phyloP scores from a whole-genome alignment of 1,284 basidiomycete species.

The Inonotus hispidus region DNA sequence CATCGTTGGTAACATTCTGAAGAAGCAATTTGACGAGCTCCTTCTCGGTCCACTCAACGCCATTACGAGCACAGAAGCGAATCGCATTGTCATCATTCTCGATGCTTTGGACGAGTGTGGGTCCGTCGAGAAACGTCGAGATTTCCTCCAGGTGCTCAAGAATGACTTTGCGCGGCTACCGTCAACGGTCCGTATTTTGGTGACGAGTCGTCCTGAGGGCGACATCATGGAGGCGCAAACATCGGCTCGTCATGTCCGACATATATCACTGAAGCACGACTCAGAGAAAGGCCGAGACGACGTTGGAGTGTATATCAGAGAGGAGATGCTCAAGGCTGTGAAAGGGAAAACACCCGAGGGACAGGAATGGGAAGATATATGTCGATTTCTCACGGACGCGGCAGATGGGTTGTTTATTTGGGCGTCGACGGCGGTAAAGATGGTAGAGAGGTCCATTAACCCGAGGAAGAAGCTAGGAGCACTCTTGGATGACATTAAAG shows the following conservation, averaged over 20 bases:
- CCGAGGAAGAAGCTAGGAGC: not conserved
- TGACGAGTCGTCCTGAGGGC: conserved; percentile 6
- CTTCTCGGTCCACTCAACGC: not conserved
- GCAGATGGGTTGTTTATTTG: conserved; percentile 10
- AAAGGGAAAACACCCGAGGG: not conserved
- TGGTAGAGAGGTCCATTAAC: not conserved
- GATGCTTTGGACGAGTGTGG: conserved; percentile 13
- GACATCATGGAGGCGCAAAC: not conserved
- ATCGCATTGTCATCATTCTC: conserved; percentile 1
- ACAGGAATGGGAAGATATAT: not conserved
- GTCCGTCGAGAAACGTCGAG: conserved; percentile 23
- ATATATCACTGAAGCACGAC: not conserved
- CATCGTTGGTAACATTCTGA: not conserved
- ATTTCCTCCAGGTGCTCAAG: conserved; percentile 27
- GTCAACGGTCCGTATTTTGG: not conserved
- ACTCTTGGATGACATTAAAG: not conserved
- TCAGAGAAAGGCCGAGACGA: not conserved
- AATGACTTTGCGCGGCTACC: conserved; percentile 17
- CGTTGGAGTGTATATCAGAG: not conserved
- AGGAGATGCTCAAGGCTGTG: not conserved
- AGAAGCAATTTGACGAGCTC: conserved; percentile 2
- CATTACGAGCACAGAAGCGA: not conserved
- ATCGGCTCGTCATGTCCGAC: not conserved
- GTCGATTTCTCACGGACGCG: not conserved
- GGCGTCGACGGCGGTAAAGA: not conserved